Conservation (phyloP, 2,329 filamentous ascomycete genomes). For the Lecanoromycetidae sp. region DNA sequence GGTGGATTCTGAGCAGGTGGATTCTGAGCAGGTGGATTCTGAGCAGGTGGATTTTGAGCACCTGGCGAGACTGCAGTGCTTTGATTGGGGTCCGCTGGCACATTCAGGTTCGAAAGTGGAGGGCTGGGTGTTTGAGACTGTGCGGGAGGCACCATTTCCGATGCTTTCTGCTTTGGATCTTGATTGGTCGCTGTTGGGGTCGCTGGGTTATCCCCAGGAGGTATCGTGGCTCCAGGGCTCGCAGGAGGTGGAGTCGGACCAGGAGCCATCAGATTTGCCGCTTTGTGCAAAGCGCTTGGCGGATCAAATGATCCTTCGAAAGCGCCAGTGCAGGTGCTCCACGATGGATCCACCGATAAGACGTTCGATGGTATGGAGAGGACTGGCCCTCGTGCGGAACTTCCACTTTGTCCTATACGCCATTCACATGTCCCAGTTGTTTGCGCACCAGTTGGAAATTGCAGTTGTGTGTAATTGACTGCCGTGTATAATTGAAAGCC, state of each 20-base stretch:
- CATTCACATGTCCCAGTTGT: neutral
- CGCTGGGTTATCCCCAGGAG: neutral
- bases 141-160: neutral
- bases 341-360: neutral
- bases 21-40: neutral
- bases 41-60: neutral
- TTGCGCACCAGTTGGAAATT: neutral
- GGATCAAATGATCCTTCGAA: slow-evolving; percentile 7
- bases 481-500: neutral
- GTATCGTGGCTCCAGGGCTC: neutral
- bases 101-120: neutral
- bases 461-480: slow-evolving; percentile 2
- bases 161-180: neutral
- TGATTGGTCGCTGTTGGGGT: neutral
- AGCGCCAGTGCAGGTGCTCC: neutral
- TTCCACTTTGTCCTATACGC: neutral
- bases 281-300: slow-evolving; percentile 1
- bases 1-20: too few relatives aligned
- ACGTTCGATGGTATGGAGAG: slow-evolving; percentile 1
- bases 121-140: neutral
- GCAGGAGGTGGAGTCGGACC: neutral
- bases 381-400: neutral
- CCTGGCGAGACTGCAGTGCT: neutral
- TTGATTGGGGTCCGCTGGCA: neutral
- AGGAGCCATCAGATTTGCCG: neutral